Evolutionary conservation across 495 filamentous ascomycete genomes (phyloP).

Genomic region (Talaromyces stipitatus): DNA sequence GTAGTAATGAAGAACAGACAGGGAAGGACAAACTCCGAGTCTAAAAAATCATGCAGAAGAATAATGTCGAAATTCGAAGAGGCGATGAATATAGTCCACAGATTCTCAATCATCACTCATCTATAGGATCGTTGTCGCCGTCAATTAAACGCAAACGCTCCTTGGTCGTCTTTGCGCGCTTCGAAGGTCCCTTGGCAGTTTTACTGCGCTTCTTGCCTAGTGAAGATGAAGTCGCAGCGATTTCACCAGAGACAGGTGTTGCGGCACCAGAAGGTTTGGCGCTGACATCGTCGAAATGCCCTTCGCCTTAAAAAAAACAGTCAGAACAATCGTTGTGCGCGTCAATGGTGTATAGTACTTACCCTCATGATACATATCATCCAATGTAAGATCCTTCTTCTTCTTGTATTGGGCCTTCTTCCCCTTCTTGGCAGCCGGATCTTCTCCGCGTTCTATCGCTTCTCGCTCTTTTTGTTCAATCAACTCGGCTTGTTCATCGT

Average conservation of each 20-base stretch:
- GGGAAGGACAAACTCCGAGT: neutral
- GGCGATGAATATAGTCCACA: neutral
- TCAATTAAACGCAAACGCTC: slow-evolving; percentile 84
- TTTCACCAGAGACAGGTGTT: slow-evolving; percentile 61
- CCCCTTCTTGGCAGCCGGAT: slow-evolving; percentile 40
- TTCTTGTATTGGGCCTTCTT: slow-evolving; percentile 51
- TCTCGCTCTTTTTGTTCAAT: slow-evolving; percentile 87
- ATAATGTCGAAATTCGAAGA: neutral
- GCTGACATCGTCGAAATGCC: slow-evolving; percentile 78
- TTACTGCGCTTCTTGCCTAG: slow-evolving; percentile 47
- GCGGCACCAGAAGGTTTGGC: slow-evolving; percentile 76
- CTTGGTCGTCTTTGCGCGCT: slow-evolving; percentile 89
- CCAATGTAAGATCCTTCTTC: slow-evolving; percentile 75
- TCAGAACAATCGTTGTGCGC: slow-evolving; percentile 12
- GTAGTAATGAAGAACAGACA: neutral
- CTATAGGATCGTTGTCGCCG: slow-evolving; percentile 47
- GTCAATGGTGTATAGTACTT: slow-evolving; percentile 24
- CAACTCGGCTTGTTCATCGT: slow-evolving; percentile 86
- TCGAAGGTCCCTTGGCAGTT: slow-evolving; percentile 46
- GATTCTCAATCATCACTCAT: neutral
- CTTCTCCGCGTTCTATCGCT: slow-evolving; percentile 51
- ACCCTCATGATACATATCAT: slow-evolving; percentile 99
- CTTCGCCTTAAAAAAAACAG: slow-evolving; percentile 60
- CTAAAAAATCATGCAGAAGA: neutral
- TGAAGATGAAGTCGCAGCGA: slow-evolving; percentile 38